These are phyloP conservation scores for Salix viminalis DNA, from an alignment of 345 rosid species.

Conservation along the genomic window DNA sequence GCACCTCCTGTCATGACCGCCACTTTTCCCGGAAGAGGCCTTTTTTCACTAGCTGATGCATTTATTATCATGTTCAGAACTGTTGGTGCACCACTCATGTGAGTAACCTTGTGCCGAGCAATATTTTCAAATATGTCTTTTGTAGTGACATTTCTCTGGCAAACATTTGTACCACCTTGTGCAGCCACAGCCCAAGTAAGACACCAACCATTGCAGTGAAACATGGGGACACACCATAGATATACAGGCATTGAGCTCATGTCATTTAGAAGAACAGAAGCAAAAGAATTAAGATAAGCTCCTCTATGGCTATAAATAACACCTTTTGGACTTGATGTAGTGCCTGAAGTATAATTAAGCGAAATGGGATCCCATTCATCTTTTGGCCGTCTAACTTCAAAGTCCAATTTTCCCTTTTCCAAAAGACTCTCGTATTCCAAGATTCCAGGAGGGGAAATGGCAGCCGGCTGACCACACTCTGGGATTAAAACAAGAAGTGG, in stretches of 20 bases:
- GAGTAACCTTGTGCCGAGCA: conserved; percentile 21
- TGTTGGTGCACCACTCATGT: conserved; percentile 33
- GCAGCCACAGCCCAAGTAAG: conserved; percentile 32
- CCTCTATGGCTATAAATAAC: conserved; percentile 34
- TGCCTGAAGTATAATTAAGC: conserved; percentile 31
- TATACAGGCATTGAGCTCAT: conserved; percentile 29
- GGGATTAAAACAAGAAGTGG: conserved; percentile 42
- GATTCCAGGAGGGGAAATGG: conserved; percentile 6
- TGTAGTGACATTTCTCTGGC: conserved; percentile 16
- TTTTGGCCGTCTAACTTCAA: conserved; percentile 33
- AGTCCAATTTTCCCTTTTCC: conserved; percentile 36
- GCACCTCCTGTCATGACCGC: conserved; percentile 30
- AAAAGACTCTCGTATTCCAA: conserved; percentile 46
- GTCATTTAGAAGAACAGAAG: conserved; percentile 20
- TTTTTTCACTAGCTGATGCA: conserved; percentile 4
- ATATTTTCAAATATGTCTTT: conserved; percentile 20
- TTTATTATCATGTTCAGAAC: conserved; percentile 26
- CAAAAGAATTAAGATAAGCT: conserved; percentile 28
- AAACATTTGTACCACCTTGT: conserved; percentile 29
- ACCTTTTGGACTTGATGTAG: conserved; percentile 33
- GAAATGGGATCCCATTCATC: conserved; percentile 34
- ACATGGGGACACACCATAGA: conserved; percentile 35
- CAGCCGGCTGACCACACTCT: conserved; percentile 20
- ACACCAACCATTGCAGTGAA: conserved; percentile 36
- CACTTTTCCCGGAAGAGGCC: conserved; percentile 20